phyloP scores from a whole-genome alignment of 768 basidiomycete species.

The Cystoderma amianthinum region DNA sequence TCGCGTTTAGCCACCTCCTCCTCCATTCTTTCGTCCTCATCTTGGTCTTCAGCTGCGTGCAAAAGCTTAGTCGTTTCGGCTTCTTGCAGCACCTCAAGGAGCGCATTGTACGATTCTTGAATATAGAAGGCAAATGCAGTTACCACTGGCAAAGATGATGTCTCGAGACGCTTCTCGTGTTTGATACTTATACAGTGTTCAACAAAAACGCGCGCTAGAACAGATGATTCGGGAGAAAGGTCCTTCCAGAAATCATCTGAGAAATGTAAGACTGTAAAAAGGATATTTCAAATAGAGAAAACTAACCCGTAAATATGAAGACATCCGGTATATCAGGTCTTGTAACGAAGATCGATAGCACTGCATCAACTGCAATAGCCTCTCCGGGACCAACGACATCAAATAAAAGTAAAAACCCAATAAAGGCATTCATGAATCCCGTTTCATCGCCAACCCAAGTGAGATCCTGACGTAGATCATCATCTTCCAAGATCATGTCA shows the following conservation, averaged over 20 bases:
- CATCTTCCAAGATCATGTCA: slow-evolving; percentile 44
- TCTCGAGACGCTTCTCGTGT: slow-evolving; percentile 62
- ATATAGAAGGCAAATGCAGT: slow-evolving; percentile 84
- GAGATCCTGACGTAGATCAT: slow-evolving; percentile 21
- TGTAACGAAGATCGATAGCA: slow-evolving; percentile 71
- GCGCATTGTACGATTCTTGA: slow-evolving; percentile 69
- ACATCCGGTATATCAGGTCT: slow-evolving; percentile 63
- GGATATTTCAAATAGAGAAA: not conserved
- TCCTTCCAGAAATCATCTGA: slow-evolving; percentile 70
- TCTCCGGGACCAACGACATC: slow-evolving; percentile 61
- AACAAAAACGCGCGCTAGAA: slow-evolving; percentile 82
- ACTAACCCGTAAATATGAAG: slow-evolving; percentile 70
- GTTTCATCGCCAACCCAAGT: slow-evolving; percentile 36
- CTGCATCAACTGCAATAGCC: slow-evolving; percentile 78
- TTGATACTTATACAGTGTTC: slow-evolving; percentile 64
- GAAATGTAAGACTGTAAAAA: not conserved
- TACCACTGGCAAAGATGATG: slow-evolving; percentile 75
- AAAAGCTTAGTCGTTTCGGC: slow-evolving; percentile 27
- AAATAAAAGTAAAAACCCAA: slow-evolving; percentile 39
- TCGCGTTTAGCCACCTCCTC: slow-evolving; percentile 60
- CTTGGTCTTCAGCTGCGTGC: slow-evolving; percentile 24
- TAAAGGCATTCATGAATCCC: slow-evolving; percentile 36
- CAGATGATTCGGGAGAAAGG: slow-evolving; percentile 73
- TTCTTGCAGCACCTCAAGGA: slow-evolving; percentile 33
- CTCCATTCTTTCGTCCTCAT: slow-evolving; percentile 41